A percentile compares a stretch with the other conserved stretches of the same genome.
phyloP scores from a whole-genome alignment of 768 basidiomycete genomes.

The Amanita rubescens region DNA sequence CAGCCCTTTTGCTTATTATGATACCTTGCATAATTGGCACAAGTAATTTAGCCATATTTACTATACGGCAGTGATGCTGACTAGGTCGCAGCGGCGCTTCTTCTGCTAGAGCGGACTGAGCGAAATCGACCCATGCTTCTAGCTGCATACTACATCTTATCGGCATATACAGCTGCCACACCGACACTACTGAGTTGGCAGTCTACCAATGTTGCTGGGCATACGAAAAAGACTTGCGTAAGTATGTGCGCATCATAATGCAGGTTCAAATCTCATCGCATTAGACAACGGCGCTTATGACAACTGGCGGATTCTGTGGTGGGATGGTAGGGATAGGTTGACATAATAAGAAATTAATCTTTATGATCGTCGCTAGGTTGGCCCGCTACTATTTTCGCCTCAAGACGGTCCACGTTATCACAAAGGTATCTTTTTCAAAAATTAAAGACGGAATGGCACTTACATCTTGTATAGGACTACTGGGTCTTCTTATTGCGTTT shows the following conservation, averaged over 20 bases:
- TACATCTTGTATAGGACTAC: conserved; percentile 9
- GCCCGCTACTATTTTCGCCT: conserved; percentile 18
- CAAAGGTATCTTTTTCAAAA: conserved; percentile 8
- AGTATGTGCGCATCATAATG: neutral
- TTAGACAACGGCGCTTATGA: conserved; percentile 22
- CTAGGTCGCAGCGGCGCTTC: conserved; percentile 19
- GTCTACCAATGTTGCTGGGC: conserved; percentile 28
- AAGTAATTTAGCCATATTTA: conserved; percentile 11
- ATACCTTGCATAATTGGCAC: conserved; percentile 18
- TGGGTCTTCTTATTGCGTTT: conserved; percentile 14
- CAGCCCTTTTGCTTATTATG: conserved; percentile 16
- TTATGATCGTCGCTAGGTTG: conserved; percentile 11
- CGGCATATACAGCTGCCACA: conserved; percentile 14
- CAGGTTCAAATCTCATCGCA: neutral
- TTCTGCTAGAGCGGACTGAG: conserved; percentile 15
- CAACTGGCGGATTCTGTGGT: conserved; percentile 19
- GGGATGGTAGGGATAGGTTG: conserved; percentile 15
- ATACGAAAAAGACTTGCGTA: conserved; percentile 23
- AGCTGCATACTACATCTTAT: conserved; percentile 24
- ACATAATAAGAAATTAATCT: neutral
- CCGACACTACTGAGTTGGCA: conserved; percentile 27
- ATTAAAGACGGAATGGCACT: neutral
- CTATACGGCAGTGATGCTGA: neutral
- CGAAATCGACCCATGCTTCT: conserved; percentile 21
- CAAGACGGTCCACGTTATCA: conserved; percentile 16